Base-by-base conservation (phyloP, 1,284 basidiomycete species). In the Malassezia obtusa region DNA sequence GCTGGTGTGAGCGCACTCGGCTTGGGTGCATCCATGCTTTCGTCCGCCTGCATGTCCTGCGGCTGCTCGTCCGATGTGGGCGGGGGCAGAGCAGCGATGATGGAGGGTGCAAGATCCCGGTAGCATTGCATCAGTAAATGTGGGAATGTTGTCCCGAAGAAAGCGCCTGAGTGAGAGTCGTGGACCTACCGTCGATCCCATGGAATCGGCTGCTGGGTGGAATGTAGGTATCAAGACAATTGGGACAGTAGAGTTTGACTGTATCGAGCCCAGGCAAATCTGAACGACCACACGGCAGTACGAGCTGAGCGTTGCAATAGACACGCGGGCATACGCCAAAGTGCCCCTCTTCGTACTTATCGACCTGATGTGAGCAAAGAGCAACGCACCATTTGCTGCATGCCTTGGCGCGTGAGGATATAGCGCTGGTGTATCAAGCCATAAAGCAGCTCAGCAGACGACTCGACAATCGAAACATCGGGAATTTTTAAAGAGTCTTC, bases 41-140 rank as follows among this genome's bases (percentile, higher is more conserved):
- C 10, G 11, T 43, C 24, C 15, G 19, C 4, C 15, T 52, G 32
- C 7, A 57, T 22, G 46, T 37, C 17, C 50, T 59, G 25, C 21
- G 33, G 31, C 21, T 28, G 28, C 14, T 25, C 24, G 30, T 9
- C 9, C 25, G 40, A 26, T 5, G 44, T 30, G 12, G 43, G 6
- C 6, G 39, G 46, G 4, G 45, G 31, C 1, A 41, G 57, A 26
- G 66, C 62, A 10, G 68, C 68, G 15, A 73, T 59, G 33, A 68
- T 65, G 21, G 60, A 65, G 0, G 71, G 69, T 6, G 68, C 65
- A 2, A 72, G 35, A 39, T 71, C 71, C 30, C 88, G 85, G 77
- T 94, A 98, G 59, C 87, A 90, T 74, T 96, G 91, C 79, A 96
- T 96, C 77, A 98, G 89, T 28, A 99, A 80, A 68, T 96, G 90